phyloP scores from a whole-genome alignment of 257 asterid genomes.

The Nicotiana undulata region DNA sequence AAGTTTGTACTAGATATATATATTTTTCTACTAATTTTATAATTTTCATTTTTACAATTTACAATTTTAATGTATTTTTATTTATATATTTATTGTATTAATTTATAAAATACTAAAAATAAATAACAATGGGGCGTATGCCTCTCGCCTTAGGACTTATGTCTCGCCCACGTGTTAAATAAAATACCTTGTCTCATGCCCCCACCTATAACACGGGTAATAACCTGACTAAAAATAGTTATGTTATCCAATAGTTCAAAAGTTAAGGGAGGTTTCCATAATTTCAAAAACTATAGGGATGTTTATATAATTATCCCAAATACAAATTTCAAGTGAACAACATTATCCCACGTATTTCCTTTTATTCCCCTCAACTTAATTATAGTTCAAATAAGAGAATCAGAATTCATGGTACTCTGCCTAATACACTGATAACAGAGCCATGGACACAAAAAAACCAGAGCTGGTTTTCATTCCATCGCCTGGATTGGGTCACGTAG shows the following conservation, averaged over 20 bases:
- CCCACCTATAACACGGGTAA: too few relatives aligned
- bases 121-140: too few relatives aligned
- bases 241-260: background rate
- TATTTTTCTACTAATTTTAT: too few relatives aligned
- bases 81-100: too few relatives aligned
- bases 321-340: background rate
- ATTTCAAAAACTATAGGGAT: background rate
- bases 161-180: too few relatives aligned
- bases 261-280: background rate
- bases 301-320: background rate
- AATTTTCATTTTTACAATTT: too few relatives aligned
- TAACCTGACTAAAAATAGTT: background rate
- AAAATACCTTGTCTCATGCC: too few relatives aligned
- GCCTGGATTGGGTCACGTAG: conserved; percentile 24
- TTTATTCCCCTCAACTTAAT: background rate
- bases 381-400: background rate
- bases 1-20: too few relatives aligned
- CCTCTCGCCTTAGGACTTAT: too few relatives aligned
- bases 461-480: conserved; percentile 24
- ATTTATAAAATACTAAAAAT: too few relatives aligned
- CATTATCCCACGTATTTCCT: background rate
- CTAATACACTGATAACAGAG: background rate
- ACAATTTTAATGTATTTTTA: too few relatives aligned
- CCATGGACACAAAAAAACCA: conserved; percentile 1
- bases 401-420: background rate